Base-by-base conservation (phyloP, 345 rosid species). In the Stellera chamaejasme region DNA sequence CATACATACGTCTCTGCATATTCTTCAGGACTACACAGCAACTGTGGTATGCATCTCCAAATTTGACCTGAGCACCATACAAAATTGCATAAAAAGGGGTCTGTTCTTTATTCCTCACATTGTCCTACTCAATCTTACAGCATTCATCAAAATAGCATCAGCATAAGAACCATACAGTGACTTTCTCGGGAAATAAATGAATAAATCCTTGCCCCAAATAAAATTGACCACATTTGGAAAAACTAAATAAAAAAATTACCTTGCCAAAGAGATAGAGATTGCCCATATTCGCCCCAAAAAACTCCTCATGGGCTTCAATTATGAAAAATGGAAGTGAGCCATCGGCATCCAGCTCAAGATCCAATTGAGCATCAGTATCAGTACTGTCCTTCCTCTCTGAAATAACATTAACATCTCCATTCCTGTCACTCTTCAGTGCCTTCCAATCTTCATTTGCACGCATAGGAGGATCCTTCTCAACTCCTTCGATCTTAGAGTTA, bases 381-480 rank as follows among this genome's bases (percentile, higher is more conserved):
- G 61, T 27, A 58, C 65, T 72, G 59, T 26, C 63, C 43, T 65
- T 70, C 53, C 41, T 19, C 23, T 19, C 77, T 43, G 41, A 65
- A 3, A 39, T 55, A 56, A 51, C 66, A 27, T 44, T 64, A 46
- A 58, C 50, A 56, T 27, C 56, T 3, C 39, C 82, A 45, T 54
- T 69, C 47, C 67, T 82, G 58, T 64, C 76, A 36, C 66, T 70
- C 54, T 69, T 82, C 32, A 84, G 76, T 2, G 74, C 95, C 66
- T 80, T 79, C 97, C 99, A 93, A 48, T 79, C 97, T 44, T 88
- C 90, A 50, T 74, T 82, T 6, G 99, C 99, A 59, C 96, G 83
- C 54, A 80, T 64, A 53, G 82, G 64, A 5, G 77, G 66, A 74
- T 93, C 96, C 64, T 68, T 81, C 68, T 76, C 77, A 66, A 76